Conservation (phyloP, 352 stramenopile species). For the Globisporangium viniferum region DNA sequence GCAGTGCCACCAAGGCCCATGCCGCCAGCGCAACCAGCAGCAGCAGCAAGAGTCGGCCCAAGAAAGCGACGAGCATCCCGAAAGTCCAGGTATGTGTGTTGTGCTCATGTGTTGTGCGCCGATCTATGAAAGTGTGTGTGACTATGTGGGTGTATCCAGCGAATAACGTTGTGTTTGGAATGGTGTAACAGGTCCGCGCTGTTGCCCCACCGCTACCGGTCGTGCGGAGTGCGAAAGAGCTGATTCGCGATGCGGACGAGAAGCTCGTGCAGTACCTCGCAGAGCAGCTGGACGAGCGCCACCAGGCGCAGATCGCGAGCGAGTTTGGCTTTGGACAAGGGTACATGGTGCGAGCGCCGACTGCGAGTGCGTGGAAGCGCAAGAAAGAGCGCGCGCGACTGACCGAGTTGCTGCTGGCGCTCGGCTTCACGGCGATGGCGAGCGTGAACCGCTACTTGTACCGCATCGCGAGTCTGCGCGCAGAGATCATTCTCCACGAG, state of each 20-base stretch:
- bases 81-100: slow-evolving; percentile 5
- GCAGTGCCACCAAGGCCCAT: not conserved
- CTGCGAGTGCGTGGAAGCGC: slow-evolving; percentile 27
- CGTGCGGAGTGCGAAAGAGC: slow-evolving; percentile 35
- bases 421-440: slow-evolving; percentile 50
- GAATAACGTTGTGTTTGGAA: not conserved
- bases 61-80: slow-evolving; percentile 6
- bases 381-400: slow-evolving; percentile 32
- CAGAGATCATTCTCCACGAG: slow-evolving; percentile 53
- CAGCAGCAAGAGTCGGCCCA: not conserved
- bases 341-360: slow-evolving; percentile 47
- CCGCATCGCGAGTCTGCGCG: slow-evolving; percentile 56
- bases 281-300: slow-evolving; percentile 40
- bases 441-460: slow-evolving; percentile 35
- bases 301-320: slow-evolving; percentile 42
- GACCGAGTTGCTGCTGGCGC: slow-evolving; percentile 35
- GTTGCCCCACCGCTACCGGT: not conserved
- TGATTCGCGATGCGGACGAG: slow-evolving; percentile 39
- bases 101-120: not conserved
- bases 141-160: not conserved
- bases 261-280: slow-evolving; percentile 56
- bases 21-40: not conserved
- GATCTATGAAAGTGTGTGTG: not conserved
- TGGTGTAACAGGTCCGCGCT: not conserved
- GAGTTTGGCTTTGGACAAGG: slow-evolving; percentile 59